Percentiles rank a stretch among this genome's conserved stretches.
phyloP scores from a whole-genome alignment of 2,329 filamentous ascomycete species.

The Proliferodiscus dingleyae region DNA sequence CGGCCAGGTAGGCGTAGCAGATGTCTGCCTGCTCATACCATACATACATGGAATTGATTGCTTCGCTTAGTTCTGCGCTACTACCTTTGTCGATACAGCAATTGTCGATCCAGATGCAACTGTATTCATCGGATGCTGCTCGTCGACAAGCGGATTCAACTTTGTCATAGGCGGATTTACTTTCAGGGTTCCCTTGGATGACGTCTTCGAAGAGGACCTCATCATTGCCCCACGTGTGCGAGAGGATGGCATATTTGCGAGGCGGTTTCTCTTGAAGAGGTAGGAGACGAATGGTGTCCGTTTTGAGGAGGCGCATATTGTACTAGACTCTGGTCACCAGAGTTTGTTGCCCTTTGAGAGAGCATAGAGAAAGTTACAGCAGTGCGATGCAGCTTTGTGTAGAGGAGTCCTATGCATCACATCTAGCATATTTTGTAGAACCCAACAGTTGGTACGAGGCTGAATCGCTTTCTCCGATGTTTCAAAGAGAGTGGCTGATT shows the following conservation, averaged over 20 bases:
- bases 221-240: conserved; percentile 4
- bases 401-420: not conserved
- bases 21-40: conserved; percentile 10
- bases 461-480: not conserved
- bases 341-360: not conserved
- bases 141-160: conserved; percentile 1
- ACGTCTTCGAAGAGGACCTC: conserved; percentile 1
- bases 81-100: conserved; percentile 19
- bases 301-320: not conserved
- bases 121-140: not conserved
- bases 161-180: conserved; percentile 1
- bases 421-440: not conserved
- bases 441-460: not conserved
- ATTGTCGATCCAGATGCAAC: conserved; percentile 14
- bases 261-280: not conserved
- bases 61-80: conserved; percentile 13
- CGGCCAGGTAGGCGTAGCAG: conserved; percentile 11
- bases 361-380: not conserved
- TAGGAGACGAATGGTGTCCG: not conserved
- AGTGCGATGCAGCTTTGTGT: not conserved
- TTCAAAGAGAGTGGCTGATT: too few species aligned
- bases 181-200: not conserved
- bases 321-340: not conserved
- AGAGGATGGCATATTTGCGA: conserved; percentile 1
- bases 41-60: conserved; percentile 19